phyloP scores from a whole-genome alignment of 2,329 filamentous ascomycete genomes.

The Coniochaeta pulveracea region DNA sequence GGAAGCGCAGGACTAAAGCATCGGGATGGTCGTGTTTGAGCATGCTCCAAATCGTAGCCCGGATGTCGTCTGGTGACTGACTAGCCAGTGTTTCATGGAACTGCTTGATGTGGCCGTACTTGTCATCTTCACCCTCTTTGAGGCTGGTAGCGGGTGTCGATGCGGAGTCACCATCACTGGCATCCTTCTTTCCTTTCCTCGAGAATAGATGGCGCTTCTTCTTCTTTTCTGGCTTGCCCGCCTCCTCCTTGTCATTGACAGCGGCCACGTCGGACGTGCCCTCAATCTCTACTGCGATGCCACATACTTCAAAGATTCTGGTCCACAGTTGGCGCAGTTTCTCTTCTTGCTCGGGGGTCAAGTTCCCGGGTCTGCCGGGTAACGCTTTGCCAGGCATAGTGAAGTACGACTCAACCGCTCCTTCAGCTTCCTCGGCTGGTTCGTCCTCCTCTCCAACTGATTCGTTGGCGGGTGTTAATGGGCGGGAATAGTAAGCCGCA shows the following conservation, averaged over 20 bases:
- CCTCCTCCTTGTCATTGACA: slow-evolving; percentile 16
- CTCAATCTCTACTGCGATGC: slow-evolving; percentile 42
- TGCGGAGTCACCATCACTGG: slow-evolving; percentile 29
- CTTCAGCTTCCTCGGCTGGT: slow-evolving; percentile 2
- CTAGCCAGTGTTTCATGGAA: slow-evolving; percentile 73
- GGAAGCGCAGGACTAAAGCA: slow-evolving; percentile 67
- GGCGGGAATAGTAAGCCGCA: too few species aligned
- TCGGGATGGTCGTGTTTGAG: slow-evolving; percentile 93
- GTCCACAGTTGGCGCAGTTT: slow-evolving; percentile 86
- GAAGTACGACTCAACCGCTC: slow-evolving; percentile 5
- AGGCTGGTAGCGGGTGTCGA: slow-evolving; percentile 20
- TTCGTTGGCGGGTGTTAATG: too few species aligned
- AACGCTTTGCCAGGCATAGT: slow-evolving; percentile 25
- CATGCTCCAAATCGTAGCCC: slow-evolving; percentile 82
- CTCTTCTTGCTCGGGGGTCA: slow-evolving; percentile 80
- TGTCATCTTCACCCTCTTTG: slow-evolving; percentile 60
- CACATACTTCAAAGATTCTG: slow-evolving; percentile 64
- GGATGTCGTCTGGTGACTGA: slow-evolving; percentile 66
- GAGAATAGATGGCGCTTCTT: slow-evolving; percentile 61
- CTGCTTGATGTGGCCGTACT: slow-evolving; percentile 81
- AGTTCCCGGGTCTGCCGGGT: slow-evolving; percentile 70
- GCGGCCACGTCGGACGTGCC: slow-evolving; percentile 18
- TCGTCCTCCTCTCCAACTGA: too few species aligned
- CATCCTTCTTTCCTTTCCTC: slow-evolving; percentile 46
- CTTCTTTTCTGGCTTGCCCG: slow-evolving; percentile 31